Evolutionary conservation across 306 rosid genomes (phyloP).

Genomic region (Sindora glabra): DNA sequence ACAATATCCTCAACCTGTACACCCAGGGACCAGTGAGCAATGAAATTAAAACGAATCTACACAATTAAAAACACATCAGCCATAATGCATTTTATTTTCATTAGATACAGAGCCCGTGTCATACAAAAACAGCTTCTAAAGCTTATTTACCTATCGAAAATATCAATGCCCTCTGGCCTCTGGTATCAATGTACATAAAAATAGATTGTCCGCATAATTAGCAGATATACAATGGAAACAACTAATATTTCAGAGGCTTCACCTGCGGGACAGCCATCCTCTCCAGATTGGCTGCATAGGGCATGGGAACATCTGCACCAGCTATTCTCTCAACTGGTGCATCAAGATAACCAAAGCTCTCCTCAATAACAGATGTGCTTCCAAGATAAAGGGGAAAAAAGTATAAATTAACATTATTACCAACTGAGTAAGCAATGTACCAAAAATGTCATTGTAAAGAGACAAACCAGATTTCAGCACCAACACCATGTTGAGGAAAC

Average conservation of each 20-base stretch:
- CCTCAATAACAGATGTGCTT: conserved; percentile 92
- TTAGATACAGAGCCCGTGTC: background rate
- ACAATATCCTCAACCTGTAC: conserved; percentile 88
- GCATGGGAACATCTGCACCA: conserved; percentile 99
- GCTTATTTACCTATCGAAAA: background rate
- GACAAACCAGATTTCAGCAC: conserved; percentile 91
- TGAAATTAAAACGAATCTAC: too few species aligned
- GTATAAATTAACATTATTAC: background rate
- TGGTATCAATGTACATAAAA: background rate
- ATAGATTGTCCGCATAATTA: background rate
- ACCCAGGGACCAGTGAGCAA: conserved; percentile 14
- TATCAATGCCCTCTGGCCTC: background rate
- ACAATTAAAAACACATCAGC: too few species aligned
- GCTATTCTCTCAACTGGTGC: conserved; percentile 93
- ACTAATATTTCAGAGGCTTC: conserved; percentile 4
- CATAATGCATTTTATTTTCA: too few species aligned
- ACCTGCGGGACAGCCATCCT: conserved; percentile 98
- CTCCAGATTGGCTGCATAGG: conserved; percentile 95
- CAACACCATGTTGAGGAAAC: conserved; percentile 99
- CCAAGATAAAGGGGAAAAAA: conserved; percentile 17
- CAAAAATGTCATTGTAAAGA: conserved; percentile 8
- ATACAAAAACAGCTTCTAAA: background rate
- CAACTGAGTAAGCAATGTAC: background rate
- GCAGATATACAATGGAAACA: background rate
- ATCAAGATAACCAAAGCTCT: conserved; percentile 92